Evolutionary conservation across 192 early-diverging fungal species (phyloP), one percentile per base, ranked within the genome.

Genomic region (Gonapodya sp.): DNA sequence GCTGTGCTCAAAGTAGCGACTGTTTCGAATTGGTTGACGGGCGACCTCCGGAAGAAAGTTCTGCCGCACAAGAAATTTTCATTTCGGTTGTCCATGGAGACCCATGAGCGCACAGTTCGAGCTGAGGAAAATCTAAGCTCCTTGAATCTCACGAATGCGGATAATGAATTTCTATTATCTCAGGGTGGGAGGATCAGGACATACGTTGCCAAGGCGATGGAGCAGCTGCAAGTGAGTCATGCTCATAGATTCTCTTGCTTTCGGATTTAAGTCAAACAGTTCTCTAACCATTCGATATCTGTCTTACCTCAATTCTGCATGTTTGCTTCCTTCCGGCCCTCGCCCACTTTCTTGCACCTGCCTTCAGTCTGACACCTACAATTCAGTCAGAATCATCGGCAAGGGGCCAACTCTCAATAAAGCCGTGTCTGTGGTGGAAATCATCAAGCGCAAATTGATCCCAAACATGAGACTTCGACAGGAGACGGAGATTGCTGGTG

Each of bases 401-500:
- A 84, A 89, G 78, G 92, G 92, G 0, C 81, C 83, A 33, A 79
- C 86, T 34, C 85, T 93, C 46, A 90, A 89, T 36, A 93, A 92
- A 34, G 87, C 92, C 31, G 88, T 93, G 0, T 86, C 92, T 0
- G 88, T 93, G 18, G 87, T 87, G 1, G 92, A 93, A 79, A 93
- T 93, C 36, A 84, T 91, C 31, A 93, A 93, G 73, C 84, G 92
- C 73, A 77, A 84, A 0, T 81, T 91, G 83, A 86, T 86, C 34
- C 46, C 46, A 64, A 16, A 8, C 46, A 87, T 87, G n/a, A 18
- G 33, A 31, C 32, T 86, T 2, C 32, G 31, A 37, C 85, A 86
- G 81, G 85, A 86, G 24, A 86, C 80, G 14, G 36, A 80, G 32
- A 84, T 86, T 1, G 73, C n/a, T 35, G 78, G 64, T 35, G 78